These are phyloP conservation scores for Agrocybe praecox DNA, from an alignment of 768 basidiomycete species.

Conservation along the genomic window DNA sequence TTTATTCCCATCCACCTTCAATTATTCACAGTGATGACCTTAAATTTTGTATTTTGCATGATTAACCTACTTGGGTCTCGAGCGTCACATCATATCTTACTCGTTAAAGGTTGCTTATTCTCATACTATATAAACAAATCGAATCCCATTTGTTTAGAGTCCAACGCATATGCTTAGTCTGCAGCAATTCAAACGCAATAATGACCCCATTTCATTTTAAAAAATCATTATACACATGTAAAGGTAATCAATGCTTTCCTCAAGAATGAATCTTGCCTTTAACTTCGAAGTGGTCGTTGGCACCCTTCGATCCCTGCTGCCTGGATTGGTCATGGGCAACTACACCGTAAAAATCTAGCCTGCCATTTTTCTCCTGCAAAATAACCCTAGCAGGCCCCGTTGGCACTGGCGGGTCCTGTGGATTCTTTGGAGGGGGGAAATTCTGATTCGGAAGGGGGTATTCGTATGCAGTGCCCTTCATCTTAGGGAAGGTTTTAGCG, in stretches of 20 bases:
- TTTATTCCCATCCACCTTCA: too few species aligned
- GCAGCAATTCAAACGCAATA: too few species aligned
- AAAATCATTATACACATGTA: too few species aligned
- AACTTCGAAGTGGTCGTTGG: background rate
- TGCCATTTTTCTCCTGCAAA: background rate
- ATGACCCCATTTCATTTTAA: too few species aligned
- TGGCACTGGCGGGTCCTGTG: too few species aligned
- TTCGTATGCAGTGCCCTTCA: background rate
- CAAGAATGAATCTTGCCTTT: background rate
- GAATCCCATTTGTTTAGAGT: too few species aligned
- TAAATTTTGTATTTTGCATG: background rate
- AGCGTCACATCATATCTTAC: too few species aligned
- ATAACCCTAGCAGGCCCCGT: background rate
- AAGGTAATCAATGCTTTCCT: background rate
- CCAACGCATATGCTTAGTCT: too few species aligned
- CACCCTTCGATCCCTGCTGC: background rate
- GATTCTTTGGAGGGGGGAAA: too few species aligned
- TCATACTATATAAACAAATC: too few species aligned
- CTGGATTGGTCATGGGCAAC: background rate
- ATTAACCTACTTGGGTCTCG: too few species aligned
- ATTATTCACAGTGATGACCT: background rate
- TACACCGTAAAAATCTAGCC: background rate
- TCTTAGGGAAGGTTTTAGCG: background rate
- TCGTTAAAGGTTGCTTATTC: too few species aligned
- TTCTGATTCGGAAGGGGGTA: background rate